Evolutionary conservation across 768 basidiomycete species (phyloP).

Genomic region (Leccinum boreale): DNA sequence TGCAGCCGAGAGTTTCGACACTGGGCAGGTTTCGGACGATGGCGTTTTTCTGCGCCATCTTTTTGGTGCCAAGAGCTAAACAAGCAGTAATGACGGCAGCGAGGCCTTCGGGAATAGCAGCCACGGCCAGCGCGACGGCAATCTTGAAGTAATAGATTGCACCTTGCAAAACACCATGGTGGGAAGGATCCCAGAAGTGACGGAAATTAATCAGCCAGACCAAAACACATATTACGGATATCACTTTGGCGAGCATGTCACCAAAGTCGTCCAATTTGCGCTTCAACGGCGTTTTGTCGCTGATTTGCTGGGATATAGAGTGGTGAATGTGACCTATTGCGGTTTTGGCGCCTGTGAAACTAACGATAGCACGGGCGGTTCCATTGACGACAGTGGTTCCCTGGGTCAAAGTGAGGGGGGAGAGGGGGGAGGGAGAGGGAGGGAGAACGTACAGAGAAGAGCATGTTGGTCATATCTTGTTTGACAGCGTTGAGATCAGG

Average conservation of each 20-base stretch:
- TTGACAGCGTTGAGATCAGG: conserved; percentile 81
- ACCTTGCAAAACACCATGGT: conserved; percentile 87
- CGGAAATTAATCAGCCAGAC: conserved; percentile 98
- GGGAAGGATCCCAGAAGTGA: conserved; percentile 94
- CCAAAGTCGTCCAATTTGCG: conserved; percentile 98
- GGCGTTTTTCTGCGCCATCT: conserved; percentile 99
- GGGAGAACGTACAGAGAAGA: conserved; percentile 74
- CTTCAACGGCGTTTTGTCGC: conserved; percentile 95
- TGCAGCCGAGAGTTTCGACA: conserved; percentile 96
- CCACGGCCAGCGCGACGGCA: conserved; percentile 97
- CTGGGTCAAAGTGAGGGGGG: conserved; percentile 35
- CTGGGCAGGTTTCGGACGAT: conserved; percentile 96
- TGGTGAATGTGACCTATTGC: conserved; percentile 98
- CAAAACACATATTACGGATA: conserved; percentile 92
- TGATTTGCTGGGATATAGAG: conserved; percentile 89
- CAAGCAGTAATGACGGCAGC: conserved; percentile 98
- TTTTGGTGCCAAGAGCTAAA: conserved; percentile 94
- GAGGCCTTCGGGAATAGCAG: conserved; percentile 97
- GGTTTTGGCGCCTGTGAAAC: conserved; percentile 80
- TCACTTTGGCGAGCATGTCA: conserved; percentile 96
- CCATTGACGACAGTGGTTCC: conserved; percentile 97
- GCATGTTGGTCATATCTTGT: conserved; percentile 97
- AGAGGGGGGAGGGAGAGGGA: neutral
- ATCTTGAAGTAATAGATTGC: conserved; percentile 99
- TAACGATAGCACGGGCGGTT: conserved; percentile 81